Conservation (phyloP, 1,284 basidiomycete genomes). For the Leccinum pachyderme region DNA sequence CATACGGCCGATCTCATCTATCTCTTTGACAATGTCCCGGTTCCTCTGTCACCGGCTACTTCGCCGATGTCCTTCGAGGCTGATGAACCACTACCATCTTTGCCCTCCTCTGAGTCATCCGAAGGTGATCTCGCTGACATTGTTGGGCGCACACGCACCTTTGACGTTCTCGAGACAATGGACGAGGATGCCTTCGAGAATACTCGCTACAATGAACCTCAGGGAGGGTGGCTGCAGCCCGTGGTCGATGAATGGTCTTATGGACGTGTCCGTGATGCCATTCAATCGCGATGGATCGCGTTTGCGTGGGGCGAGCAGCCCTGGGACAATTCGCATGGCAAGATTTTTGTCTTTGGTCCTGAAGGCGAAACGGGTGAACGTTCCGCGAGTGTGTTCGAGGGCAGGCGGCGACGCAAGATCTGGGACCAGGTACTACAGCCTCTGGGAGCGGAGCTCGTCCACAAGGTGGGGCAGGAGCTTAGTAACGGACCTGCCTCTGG, state of each 20-base stretch:
- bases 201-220: constrained; percentile 17
- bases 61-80: constrained; percentile 40
- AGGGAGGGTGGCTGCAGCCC: constrained; percentile 48
- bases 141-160: constrained; percentile 26
- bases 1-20: constrained; percentile 70
- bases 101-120: constrained; percentile 35
- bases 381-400: constrained; percentile 41
- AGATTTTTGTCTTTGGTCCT: constrained; percentile 66
- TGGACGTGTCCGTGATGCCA: constrained; percentile 58
- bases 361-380: constrained; percentile 53
- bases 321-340: constrained; percentile 54
- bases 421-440: constrained; percentile 68
- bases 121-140: constrained; percentile 29
- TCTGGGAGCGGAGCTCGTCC: constrained; percentile 59
- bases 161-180: constrained; percentile 30
- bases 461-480: constrained; percentile 70
- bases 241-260: constrained; percentile 65
- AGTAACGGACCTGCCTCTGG: constrained; percentile 55
- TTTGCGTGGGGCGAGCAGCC: constrained; percentile 70
- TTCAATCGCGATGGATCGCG: constrained; percentile 70
- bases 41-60: constrained; percentile 35
- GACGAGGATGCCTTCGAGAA: constrained; percentile 27
- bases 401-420: constrained; percentile 42
- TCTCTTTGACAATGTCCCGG: constrained; percentile 69
- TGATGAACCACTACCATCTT: constrained; percentile 32